These are phyloP conservation scores for Lupinus albus DNA, from an alignment of 306 rosid species.

Conservation along the genomic window DNA sequence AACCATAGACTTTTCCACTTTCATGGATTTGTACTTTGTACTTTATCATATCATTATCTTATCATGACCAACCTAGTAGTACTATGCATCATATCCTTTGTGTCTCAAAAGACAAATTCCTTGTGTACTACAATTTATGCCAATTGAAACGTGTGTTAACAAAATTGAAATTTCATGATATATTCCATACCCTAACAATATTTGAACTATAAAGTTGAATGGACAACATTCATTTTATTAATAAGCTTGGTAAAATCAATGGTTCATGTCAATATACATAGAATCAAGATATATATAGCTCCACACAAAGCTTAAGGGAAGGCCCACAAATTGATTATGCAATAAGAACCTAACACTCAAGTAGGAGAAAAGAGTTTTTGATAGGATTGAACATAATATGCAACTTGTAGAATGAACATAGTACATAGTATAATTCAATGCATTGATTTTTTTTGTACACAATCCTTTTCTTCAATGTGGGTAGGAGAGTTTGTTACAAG, in stretches of 20 bases:
- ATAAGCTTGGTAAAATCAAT: conserved; percentile 18
- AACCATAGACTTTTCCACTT: conserved; percentile 4
- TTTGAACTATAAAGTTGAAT: conserved; percentile 2
- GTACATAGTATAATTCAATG: not conserved
- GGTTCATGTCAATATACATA: conserved; percentile 3
- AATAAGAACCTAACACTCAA: not conserved
- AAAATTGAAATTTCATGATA: not conserved
- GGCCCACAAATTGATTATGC: conserved; percentile 32
- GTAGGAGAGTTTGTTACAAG: no score
- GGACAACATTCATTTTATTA: not conserved
- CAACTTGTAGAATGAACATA: not conserved
- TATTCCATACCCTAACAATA: not conserved
- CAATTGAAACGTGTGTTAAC: conserved; percentile 31
- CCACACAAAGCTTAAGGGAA: not conserved
- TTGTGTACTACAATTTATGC: conserved; percentile 20
- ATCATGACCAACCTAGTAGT: conserved; percentile 38
- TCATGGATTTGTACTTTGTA: conserved; percentile 38
- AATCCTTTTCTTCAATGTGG: not conserved
- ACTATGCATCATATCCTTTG: conserved; percentile 41
- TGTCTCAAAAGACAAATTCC: conserved; percentile 41
- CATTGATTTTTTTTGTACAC: not conserved
- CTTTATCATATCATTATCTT: conserved; percentile 38
- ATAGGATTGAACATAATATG: conserved; percentile 15
- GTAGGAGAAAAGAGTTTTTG: conserved; percentile 18
- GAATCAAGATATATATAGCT: conserved; percentile 36